A percentile compares a stretch with the other conserved stretches of the same genome.
phyloP scores from a whole-genome alignment of 1,284 basidiomycete genomes.

The Caloboletus inedulis region DNA sequence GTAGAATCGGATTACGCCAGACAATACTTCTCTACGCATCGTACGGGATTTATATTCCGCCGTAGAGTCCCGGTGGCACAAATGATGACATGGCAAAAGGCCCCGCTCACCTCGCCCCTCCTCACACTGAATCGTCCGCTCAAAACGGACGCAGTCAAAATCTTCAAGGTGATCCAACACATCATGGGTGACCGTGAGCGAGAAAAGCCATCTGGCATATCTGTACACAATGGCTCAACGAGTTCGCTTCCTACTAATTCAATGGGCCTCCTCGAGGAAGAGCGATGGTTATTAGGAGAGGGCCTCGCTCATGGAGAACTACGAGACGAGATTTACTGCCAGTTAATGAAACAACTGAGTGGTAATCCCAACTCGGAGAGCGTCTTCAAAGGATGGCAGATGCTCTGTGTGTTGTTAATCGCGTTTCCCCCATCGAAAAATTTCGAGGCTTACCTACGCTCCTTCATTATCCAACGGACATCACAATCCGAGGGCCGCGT shows the following conservation, averaged over 20 bases:
- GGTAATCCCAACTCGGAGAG: constrained; percentile 81
- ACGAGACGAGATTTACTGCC: constrained; percentile 90
- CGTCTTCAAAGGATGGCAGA: constrained; percentile 86
- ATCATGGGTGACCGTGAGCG: constrained; percentile 89
- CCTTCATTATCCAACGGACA: constrained; percentile 72
- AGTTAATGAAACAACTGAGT: constrained; percentile 86
- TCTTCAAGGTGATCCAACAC: constrained; percentile 86
- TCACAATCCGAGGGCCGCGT: constrained; percentile 69
- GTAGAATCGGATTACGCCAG: constrained; percentile 79
- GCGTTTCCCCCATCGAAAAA: constrained; percentile 90
- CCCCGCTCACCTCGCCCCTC: constrained; percentile 68
- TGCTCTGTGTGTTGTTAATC: constrained; percentile 82
- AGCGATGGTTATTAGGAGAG: constrained; percentile 79
- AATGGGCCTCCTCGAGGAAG: constrained; percentile 69
- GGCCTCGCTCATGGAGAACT: constrained; percentile 78
- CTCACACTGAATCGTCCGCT: constrained; percentile 65
- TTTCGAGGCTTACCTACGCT: constrained; percentile 77
- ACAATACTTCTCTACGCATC: constrained; percentile 86
- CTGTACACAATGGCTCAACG: constrained; percentile 52
- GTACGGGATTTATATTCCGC: constrained; percentile 79
- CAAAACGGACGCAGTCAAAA: constrained; percentile 73
- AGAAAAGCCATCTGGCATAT: constrained; percentile 51
- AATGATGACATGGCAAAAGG: constrained; percentile 88
- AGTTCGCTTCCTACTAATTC: constrained; percentile 44
- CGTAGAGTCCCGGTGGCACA: constrained; percentile 76